Evolutionary conservation across 2,329 filamentous ascomycete species (phyloP).

Genomic region (Pestalotiopsis fici): DNA sequence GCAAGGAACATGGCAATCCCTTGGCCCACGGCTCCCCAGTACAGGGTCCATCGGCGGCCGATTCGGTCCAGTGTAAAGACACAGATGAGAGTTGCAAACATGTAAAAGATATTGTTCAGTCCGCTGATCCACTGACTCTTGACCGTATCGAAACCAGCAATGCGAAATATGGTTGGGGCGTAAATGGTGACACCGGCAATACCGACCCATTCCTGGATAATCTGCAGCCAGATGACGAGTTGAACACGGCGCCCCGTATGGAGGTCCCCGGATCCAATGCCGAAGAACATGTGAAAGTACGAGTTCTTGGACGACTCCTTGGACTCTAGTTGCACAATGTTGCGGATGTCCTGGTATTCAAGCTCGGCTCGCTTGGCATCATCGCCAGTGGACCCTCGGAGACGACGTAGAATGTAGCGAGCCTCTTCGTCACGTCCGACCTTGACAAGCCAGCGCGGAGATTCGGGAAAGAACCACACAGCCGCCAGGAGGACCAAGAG

Average conservation of each 20-base stretch:
- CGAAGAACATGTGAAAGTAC: conserved; percentile 68
- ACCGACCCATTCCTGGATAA: conserved; percentile 70
- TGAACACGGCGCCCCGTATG: conserved; percentile 70
- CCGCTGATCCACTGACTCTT: conserved; percentile 67
- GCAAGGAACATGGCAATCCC: conserved; percentile 69
- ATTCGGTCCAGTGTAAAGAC: conserved; percentile 72
- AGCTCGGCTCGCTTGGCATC: conserved; percentile 55
- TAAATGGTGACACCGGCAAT: conserved; percentile 68
- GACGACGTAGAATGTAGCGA: conserved; percentile 61
- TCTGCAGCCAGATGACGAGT: conserved; percentile 71
- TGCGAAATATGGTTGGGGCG: conserved; percentile 61
- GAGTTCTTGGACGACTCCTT: conserved; percentile 58
- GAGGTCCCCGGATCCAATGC: conserved; percentile 63
- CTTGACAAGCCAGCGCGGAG: conserved; percentile 68
- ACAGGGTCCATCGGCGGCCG: conserved; percentile 68
- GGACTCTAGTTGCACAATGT: conserved; percentile 62
- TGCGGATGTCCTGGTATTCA: conserved; percentile 70
- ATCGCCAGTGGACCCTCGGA: conserved; percentile 60
- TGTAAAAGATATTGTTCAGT: conserved; percentile 49
- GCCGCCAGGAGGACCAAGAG: conserved; percentile 55
- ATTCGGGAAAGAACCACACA: conserved; percentile 71
- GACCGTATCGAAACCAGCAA: conserved; percentile 62
- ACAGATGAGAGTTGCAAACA: conserved; percentile 68
- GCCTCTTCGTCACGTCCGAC: conserved; percentile 68
- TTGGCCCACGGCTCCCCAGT: conserved; percentile 66